A percentile compares a stretch with the other conserved stretches of the same genome.
Conservation (phyloP, 345 rosid genomes). For the Rhodomyrtus tomentosa region DNA sequence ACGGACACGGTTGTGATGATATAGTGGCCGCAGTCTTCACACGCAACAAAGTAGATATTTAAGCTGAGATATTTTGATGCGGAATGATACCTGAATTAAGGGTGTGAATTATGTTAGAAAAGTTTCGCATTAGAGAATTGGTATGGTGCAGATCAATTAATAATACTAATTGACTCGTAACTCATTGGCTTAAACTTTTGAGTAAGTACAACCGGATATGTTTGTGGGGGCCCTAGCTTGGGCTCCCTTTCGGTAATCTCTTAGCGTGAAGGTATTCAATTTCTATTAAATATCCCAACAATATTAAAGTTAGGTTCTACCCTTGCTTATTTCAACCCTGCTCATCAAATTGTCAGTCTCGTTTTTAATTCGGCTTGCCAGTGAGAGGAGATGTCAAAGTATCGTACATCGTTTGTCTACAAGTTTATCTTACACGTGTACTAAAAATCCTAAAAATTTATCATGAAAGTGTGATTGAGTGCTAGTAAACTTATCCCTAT, state of each 20-base stretch:
- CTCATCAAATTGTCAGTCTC: background rate
- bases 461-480: too few species aligned
- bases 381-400: background rate
- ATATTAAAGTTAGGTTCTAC: background rate
- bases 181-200: background rate
- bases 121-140: background rate
- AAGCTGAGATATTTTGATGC: background rate
- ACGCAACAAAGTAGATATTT: background rate
- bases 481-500: background rate
- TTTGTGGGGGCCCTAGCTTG: background rate
- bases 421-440: background rate
- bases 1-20: background rate
- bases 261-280: background rate
- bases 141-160: background rate
- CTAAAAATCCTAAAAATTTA: too few species aligned
- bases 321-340: background rate
- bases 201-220: background rate
- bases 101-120: background rate
- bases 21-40: background rate
- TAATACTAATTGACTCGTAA: background rate
- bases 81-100: background rate
- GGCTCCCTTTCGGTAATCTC: background rate
- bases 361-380: background rate
- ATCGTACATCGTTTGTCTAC: background rate
- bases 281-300: background rate